phyloP scores from a whole-genome alignment of 2,329 filamentous ascomycete species.

The Clonostachys sp. region DNA sequence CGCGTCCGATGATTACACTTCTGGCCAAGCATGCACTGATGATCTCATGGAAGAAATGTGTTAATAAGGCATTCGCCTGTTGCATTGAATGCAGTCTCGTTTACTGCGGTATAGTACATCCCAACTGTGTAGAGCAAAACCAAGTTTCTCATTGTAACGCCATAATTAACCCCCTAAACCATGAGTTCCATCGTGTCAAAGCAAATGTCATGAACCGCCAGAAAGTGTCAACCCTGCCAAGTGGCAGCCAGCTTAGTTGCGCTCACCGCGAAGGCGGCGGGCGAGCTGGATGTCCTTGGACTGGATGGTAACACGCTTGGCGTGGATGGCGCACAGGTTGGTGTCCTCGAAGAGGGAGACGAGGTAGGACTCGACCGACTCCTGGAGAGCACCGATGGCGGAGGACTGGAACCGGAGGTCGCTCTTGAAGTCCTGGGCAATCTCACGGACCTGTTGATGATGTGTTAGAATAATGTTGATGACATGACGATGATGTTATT shows the following conservation, averaged over 20 bases:
- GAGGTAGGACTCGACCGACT: constrained; percentile 98
- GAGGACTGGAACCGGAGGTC: constrained; percentile 97
- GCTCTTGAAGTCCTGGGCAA: constrained; percentile 92
- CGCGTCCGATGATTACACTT: too few species aligned
- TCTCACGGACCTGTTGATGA: constrained; percentile 71
- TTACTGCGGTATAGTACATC: constrained; percentile 3
- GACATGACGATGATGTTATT: background rate
- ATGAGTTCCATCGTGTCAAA: constrained; percentile 30
- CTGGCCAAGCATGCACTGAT: background rate
- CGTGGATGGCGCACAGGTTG: constrained; percentile 97
- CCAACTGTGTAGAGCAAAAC: constrained; percentile 35
- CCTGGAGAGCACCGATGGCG: constrained; percentile 94
- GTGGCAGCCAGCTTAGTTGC: constrained; percentile 56
- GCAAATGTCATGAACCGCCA: constrained; percentile 35
- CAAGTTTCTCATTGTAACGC: constrained; percentile 37
- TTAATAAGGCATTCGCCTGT: constrained; percentile 10
- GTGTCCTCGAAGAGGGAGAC: constrained; percentile 98
- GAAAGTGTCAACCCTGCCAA: constrained; percentile 7
- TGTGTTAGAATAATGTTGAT: constrained; percentile 5
- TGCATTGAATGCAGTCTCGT: constrained; percentile 23
- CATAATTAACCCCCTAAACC: constrained; percentile 36
- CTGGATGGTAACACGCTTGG: constrained; percentile 98
- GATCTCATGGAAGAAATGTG: background rate
- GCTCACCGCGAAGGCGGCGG: constrained; percentile 89
- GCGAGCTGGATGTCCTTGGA: constrained; percentile 97